These are phyloP conservation scores for Wallemia ichthyophaga DNA, from an alignment of 1,284 basidiomycete genomes.

Conservation along the genomic window DNA sequence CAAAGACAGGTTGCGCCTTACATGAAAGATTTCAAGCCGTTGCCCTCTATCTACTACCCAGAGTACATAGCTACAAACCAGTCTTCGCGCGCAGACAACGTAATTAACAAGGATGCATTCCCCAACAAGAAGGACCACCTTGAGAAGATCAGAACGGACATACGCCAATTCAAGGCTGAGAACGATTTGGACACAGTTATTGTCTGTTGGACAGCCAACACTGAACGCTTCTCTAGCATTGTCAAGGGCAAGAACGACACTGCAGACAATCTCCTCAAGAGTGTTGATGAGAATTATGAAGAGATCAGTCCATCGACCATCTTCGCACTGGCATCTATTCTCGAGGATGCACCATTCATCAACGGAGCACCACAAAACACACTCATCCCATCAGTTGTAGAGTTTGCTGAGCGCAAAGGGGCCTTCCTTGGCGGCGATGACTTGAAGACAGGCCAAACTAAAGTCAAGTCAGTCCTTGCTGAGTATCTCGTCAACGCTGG, in stretches of 20 bases:
- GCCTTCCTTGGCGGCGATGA: conserved; percentile 96
- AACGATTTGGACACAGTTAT: conserved; percentile 61
- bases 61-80: conserved; percentile 96
- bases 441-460: conserved; percentile 37
- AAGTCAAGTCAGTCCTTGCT: conserved; percentile 45
- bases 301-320: conserved; percentile 87
- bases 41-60: conserved; percentile 84
- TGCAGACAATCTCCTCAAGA: conserved; percentile 50
- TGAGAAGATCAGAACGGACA: conserved; percentile 70
- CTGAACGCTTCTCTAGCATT: conserved; percentile 87
- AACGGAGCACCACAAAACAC: conserved; percentile 99
- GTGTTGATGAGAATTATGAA: conserved; percentile 56
- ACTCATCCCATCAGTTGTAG: conserved; percentile 81
- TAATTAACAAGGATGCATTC: conserved; percentile 41
- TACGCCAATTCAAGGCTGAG: conserved; percentile 64
- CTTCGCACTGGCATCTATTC: conserved; percentile 83
- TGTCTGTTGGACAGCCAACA: conserved; percentile 96
- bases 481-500: conserved; percentile 98
- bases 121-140: conserved; percentile 52
- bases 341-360: conserved; percentile 81
- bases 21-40: conserved; percentile 54
- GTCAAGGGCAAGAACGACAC: conserved; percentile 88
- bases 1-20: conserved; percentile 75
- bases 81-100: conserved; percentile 75
- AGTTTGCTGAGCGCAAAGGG: conserved; percentile 61